Conservation (phyloP, 2,329 filamentous ascomycete genomes). For the Colletotrichum sp. region DNA sequence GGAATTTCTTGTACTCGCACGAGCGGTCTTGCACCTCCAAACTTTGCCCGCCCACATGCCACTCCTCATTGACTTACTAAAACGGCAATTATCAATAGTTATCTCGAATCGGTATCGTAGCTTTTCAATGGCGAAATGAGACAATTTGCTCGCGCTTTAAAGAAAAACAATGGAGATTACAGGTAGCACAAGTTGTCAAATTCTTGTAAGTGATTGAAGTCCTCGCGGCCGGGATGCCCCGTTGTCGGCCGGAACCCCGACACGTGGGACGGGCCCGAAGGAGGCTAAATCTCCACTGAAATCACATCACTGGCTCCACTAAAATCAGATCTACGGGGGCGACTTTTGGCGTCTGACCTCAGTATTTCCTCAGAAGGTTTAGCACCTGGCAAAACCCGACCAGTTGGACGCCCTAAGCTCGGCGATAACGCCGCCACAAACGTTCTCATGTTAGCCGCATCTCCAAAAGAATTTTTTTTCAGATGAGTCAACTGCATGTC, state of each 20-base stretch:
- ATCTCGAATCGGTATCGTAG: no score
- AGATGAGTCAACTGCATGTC: slow-evolving; percentile 15
- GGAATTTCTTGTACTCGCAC: no score
- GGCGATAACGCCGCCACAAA: slow-evolving; percentile 5
- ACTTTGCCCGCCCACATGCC: no score
- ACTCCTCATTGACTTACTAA: rapidly evolving
- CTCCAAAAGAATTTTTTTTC: slow-evolving; percentile 8
- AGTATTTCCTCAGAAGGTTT: background rate
- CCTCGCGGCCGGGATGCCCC: background rate
- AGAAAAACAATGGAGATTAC: no score
- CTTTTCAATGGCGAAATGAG: background rate
- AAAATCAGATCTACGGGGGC: background rate
- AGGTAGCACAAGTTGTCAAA: background rate
- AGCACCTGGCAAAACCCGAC: background rate
- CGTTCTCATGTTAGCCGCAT: background rate
- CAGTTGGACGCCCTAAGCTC: background rate
- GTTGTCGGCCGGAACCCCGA: background rate
- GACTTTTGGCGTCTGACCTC: background rate
- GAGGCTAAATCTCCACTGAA: background rate
- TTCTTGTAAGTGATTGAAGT: background rate
- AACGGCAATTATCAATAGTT: no score
- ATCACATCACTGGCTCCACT: slow-evolving; percentile 7
- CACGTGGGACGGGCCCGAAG: background rate
- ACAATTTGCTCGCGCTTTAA: rapidly evolving
- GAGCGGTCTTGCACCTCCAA: no score